Percentiles rank a stretch among this genome's conserved stretches.
Conservation (phyloP, 305 asterid genomes). For the Fraxinus platypoda region DNA sequence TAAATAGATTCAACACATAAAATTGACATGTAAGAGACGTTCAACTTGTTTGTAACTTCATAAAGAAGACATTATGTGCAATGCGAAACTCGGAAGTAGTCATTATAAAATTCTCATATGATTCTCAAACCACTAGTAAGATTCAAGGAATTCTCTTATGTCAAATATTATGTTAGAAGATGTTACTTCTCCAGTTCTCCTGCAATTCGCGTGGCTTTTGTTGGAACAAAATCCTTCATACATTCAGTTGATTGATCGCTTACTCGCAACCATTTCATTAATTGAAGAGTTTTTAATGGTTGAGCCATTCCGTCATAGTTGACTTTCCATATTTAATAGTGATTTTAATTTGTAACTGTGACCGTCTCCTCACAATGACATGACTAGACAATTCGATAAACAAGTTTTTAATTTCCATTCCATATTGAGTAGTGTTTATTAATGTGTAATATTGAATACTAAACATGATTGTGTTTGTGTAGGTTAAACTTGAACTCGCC, state of each 20-base stretch:
- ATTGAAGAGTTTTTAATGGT: too few species aligned
- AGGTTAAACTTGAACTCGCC: too few species aligned
- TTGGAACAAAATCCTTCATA: neutral
- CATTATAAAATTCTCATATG: neutral
- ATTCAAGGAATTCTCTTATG: neutral
- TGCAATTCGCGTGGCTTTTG: too few species aligned
- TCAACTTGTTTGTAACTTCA: neutral
- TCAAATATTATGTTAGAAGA: neutral
- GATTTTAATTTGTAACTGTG: too few species aligned
- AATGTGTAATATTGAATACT: too few species aligned
- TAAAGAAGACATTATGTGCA: neutral
- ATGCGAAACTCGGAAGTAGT: neutral
- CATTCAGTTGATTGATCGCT: neutral
- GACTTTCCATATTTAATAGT: neutral
- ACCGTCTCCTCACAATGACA: neutral
- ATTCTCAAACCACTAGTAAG: neutral
- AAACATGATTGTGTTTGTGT: too few species aligned
- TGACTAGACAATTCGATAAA: neutral
- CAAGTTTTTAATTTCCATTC: too few species aligned
- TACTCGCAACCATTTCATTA: neutral
- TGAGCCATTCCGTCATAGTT: neutral
- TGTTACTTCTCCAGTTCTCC: neutral
- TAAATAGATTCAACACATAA: too few species aligned
- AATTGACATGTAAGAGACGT: neutral
- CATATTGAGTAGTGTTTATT: too few species aligned